Base-by-base conservation (phyloP, 2,329 filamentous ascomycete genomes). In the Acrodontium crateriforme region DNA sequence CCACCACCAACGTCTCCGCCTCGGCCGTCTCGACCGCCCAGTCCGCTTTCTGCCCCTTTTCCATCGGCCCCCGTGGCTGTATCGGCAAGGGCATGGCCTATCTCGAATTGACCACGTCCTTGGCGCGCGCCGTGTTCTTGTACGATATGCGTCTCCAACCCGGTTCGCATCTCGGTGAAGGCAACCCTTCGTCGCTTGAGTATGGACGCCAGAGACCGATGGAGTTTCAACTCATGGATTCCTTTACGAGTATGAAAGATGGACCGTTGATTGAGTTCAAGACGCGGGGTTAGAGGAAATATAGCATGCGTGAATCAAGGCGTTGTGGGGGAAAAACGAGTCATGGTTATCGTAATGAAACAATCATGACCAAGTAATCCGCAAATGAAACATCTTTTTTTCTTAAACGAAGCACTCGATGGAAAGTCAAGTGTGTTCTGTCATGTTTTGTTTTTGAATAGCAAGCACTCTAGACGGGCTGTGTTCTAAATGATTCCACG, bases 31-130 rank as follows among this genome's bases (percentile, higher is more conserved):
- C 25, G 22, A 12, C 32, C 39, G 75, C 78, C 2, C 67, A 74
- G 28, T 65, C 62, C 24, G 79, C 78, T 1, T 85, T 81, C 54
- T 81, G 75, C 37, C 75, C 80, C 2, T 82, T 81, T 43, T 74
- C 69, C 28, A 58, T 79, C 38, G 77, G 77, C 0, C 71, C 74
- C 0, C 58, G 76, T 10, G 74, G 74, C 2, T 82, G 77, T 42
- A 78, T 81, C 31, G 77, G 77, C 1, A 80, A 80, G 26, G 27
- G 27, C 17, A 31, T 39, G 28, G 21, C 31, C 13, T 37, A 34
- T 17, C 25, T 34, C 9, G 36, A 39, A 21, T 28, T 38, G 19
- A 24, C 28, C 5, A 19, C 32, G 6, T 5, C 24, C 6, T 11
- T 34, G 5, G 36, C 31, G 8, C 23, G 23, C 11, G 18, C 30